Conservation (phyloP, 345 rosid genomes). For the Corymbia maculata region DNA sequence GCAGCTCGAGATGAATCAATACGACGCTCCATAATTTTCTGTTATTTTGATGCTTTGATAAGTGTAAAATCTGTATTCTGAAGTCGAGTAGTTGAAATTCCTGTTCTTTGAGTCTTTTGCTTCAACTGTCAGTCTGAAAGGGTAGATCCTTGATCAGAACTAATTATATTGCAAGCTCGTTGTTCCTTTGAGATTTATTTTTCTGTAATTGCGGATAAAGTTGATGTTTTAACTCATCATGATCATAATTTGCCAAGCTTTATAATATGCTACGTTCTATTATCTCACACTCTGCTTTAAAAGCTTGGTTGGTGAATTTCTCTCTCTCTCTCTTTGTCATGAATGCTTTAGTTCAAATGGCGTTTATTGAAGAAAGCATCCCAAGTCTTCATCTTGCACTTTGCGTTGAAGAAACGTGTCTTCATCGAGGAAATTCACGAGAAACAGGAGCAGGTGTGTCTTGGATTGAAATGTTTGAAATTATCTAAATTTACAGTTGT, state of each 20-base stretch:
- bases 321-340: not conserved
- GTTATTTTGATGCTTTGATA: not conserved
- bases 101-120: not conserved
- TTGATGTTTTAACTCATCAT: not conserved
- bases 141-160: not conserved
- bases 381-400: conserved; percentile 83
- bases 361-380: conserved; percentile 76
- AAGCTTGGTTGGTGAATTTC: not conserved
- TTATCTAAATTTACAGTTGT: not conserved
- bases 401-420: conserved; percentile 83
- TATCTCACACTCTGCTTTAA: not conserved
- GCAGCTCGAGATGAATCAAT: not conserved
- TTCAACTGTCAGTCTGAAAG: not conserved
- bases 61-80: not conserved
- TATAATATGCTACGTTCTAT: not conserved
- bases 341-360: conserved; percentile 76
- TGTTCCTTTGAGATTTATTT: not conserved
- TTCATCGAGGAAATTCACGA: conserved; percentile 94
- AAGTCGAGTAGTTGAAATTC: not conserved
- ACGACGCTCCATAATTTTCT: not conserved
- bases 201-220: not conserved
- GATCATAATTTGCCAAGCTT: not conserved
- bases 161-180: not conserved
- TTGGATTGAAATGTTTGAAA: not conserved
- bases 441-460: conserved; percentile 96